phyloP scores from a whole-genome alignment of 2,329 filamentous ascomycete species.

The Amauroascus niger region DNA sequence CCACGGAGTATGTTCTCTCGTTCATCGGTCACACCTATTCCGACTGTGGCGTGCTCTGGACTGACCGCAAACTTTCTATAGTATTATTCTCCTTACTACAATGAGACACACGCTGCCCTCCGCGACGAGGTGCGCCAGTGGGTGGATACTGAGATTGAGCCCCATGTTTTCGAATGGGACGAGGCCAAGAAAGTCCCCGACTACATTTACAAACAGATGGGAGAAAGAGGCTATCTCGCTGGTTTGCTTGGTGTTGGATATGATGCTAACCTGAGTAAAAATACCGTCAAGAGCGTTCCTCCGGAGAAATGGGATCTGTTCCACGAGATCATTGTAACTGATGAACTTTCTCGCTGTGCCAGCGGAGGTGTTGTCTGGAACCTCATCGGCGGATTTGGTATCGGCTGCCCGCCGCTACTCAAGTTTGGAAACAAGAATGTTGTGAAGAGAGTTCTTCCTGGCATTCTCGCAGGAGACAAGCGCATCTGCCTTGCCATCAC shows the following conservation, averaged over 20 bases:
- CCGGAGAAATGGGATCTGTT: constrained; percentile 95
- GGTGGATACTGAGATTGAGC: constrained; percentile 82
- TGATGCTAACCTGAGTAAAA: constrained; percentile 62
- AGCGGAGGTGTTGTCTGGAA: constrained; percentile 97
- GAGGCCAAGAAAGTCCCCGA: constrained; percentile 85
- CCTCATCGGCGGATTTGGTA: constrained; percentile 89
- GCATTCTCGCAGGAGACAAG: constrained; percentile 84
- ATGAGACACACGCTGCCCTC: constrained; percentile 83
- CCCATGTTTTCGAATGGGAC: constrained; percentile 91
- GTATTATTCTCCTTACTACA: constrained; percentile 96
- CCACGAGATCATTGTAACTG: constrained; percentile 92
- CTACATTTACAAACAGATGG: constrained; percentile 90
- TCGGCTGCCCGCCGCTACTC: constrained; percentile 81
- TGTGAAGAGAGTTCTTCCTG: constrained; percentile 78
- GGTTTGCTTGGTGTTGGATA: constrained; percentile 74
- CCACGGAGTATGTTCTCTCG: constrained; percentile 59
- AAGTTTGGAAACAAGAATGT: constrained; percentile 83
- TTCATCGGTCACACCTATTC: neutral
- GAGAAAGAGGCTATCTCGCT: constrained; percentile 80
- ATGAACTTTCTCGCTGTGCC: constrained; percentile 80
- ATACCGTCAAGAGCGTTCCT: constrained; percentile 64
- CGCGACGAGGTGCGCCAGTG: constrained; percentile 85
- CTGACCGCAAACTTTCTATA: constrained; percentile 29
- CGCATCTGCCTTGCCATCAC: constrained; percentile 96
- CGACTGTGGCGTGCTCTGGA: neutral